Evolutionary conservation across 208 protist species (phyloP).

Genomic region (Leishmania turanica): DNA sequence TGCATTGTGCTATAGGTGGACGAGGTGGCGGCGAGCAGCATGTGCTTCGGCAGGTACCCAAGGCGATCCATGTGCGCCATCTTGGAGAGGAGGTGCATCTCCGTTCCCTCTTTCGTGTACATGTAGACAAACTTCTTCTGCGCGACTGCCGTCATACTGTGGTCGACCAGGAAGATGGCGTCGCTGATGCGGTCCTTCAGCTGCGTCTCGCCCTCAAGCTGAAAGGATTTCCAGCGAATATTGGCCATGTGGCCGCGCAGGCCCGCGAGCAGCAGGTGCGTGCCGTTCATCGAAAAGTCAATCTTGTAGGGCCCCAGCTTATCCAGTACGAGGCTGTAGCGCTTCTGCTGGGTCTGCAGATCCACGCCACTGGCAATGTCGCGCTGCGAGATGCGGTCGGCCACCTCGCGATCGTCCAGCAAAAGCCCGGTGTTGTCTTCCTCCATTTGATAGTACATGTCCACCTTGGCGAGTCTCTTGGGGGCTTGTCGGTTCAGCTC

Average conservation of each 20-base stretch:
- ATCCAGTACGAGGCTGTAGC: conserved; percentile 94
- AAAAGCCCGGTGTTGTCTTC: conserved; percentile 69
- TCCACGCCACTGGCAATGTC: conserved; percentile 92
- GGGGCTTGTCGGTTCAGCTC: conserved; percentile 60
- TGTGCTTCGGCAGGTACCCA: conserved; percentile 98
- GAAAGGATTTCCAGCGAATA: conserved; percentile 94
- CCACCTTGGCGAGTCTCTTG: conserved; percentile 65
- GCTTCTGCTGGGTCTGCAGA: conserved; percentile 92
- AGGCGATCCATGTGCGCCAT: conserved; percentile 95
- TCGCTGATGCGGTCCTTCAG: conserved; percentile 94
- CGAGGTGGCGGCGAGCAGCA: conserved; percentile 94
- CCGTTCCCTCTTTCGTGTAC: conserved; percentile 97
- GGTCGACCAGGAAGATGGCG: conserved; percentile 96
- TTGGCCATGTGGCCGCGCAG: conserved; percentile 96
- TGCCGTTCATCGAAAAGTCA: conserved; percentile 95
- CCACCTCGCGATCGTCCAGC: conserved; percentile 90
- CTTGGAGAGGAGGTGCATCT: conserved; percentile 97
- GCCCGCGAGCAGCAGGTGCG: conserved; percentile 93
- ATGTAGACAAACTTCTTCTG: conserved; percentile 99
- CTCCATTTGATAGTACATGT: conserved; percentile 72
- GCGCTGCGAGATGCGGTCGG: conserved; percentile 92
- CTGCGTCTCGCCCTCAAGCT: conserved; percentile 93
- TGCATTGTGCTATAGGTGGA: conserved; percentile 88
- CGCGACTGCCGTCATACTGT: conserved; percentile 98
- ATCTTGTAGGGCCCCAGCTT: conserved; percentile 95